Evolutionary conservation across 2,329 filamentous ascomycete genomes (phyloP), one percentile per base, ranked within the genome.

Genomic region (Diplodia scrobiculata): DNA sequence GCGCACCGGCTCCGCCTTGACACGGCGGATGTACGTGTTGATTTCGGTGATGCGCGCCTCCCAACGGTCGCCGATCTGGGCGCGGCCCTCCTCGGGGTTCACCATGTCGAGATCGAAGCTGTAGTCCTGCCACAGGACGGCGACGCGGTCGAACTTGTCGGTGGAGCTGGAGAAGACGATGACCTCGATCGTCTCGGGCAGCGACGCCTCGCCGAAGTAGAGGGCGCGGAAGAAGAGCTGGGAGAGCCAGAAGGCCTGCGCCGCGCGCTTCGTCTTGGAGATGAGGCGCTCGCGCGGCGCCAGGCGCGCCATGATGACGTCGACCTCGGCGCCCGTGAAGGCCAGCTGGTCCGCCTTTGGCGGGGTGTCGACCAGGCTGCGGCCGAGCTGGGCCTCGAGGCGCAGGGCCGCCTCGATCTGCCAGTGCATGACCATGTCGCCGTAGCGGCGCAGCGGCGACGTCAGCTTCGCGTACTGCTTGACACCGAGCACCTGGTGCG

Each of bases 351-450:
- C 5, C 41, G 4, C 2, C 17, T 41, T 9, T 5, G 32, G 7
- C 32, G n/a, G 4, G 17, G 1, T 0, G 47, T 2, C 47, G 55
- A 80, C 70, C 27, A 84, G 76, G n/a, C 72, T 77, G 21, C 74
- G 73, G 14, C 81, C 80, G 4, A 79, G 78, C 34, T 75, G 71
- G 11, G 82, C 79, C 74, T 88, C 86, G 68, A 84, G 80, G 11
- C 84, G 83, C 48, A 89, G 70, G 1, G 84, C 85, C 6, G 86
- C 83, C 77, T 88, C 86, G 54, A 88, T 86, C 69, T 89, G 86
- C 81, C 87, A 89, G 72, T 88, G 86, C 11, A 81, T 77, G 53
- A 89, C 79, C 72, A 89, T 80, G 73, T 89, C 87, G 54, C 79
- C 80, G 73, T 84, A 88, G 45, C 86, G 81, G 60, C 87, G 83